phyloP scores from a whole-genome alignment of 805 yeast species.

The Wickerhamomyces hampshirensis region DNA sequence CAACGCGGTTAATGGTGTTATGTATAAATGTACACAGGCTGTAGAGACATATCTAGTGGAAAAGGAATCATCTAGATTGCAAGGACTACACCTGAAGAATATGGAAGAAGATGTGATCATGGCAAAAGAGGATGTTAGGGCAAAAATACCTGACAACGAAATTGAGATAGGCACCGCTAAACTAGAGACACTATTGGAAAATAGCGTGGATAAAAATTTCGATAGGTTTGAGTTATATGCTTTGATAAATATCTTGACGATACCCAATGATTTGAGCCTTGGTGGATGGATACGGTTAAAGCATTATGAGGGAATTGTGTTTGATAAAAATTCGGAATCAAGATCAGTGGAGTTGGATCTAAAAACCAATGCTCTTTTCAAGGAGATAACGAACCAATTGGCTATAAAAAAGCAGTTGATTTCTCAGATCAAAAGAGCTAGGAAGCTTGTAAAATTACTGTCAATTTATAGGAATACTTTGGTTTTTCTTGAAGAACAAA shows the following conservation, averaged over 20 bases:
- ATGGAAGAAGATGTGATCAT: constrained; percentile 11
- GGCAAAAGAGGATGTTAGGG: constrained; percentile 22
- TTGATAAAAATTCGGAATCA: constrained; percentile 16
- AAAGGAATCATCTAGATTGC: constrained; percentile 11
- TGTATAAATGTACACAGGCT: constrained; percentile 78
- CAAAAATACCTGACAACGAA: constrained; percentile 38
- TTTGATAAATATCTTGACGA: constrained; percentile 65
- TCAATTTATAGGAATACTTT: constrained; percentile 29
- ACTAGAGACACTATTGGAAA: constrained; percentile 70
- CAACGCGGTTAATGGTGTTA: constrained; percentile 77
- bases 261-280: constrained; percentile 43
- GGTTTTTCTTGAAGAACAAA: constrained; percentile 21
- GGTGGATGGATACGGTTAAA: constrained; percentile 67
- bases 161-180: constrained; percentile 76
- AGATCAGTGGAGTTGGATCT: constrained; percentile 26
- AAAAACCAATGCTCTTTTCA: constrained; percentile 29
- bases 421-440: constrained; percentile 35
- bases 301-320: constrained; percentile 57
- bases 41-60: constrained; percentile 59
- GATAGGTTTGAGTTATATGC: constrained; percentile 84
- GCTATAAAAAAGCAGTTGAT: constrained; percentile 37
- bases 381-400: constrained; percentile 39
- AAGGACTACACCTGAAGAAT: constrained; percentile 5
- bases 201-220: constrained; percentile 72
- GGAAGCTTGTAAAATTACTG: constrained; percentile 30